These are phyloP conservation scores for Rhizopus stolonifer DNA, from an alignment of 371 early-diverging fungal genomes.

Conservation along the genomic window DNA sequence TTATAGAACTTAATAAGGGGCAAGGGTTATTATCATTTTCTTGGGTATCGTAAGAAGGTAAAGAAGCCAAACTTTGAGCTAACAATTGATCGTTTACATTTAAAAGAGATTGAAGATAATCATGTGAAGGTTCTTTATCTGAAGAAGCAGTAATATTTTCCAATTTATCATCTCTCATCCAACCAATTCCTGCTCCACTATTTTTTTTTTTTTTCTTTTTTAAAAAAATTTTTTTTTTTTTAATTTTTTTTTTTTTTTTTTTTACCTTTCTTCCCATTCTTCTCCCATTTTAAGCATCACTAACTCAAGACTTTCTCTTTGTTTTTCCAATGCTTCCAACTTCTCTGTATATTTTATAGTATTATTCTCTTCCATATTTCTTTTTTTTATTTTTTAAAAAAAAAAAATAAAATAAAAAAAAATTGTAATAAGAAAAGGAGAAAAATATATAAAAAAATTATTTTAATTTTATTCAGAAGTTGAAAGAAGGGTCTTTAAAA, in stretches of 20 bases:
- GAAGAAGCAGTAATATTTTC: background rate
- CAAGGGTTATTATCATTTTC: background rate
- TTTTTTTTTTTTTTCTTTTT: background rate
- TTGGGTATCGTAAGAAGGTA: background rate
- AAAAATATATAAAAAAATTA: slow-evolving; percentile 1
- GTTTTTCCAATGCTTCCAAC: slow-evolving; percentile 38
- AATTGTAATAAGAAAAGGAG: background rate
- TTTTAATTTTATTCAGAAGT: background rate
- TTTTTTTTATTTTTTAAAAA: slow-evolving; percentile 1
- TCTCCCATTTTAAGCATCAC: slow-evolving; percentile 47
- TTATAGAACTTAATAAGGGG: background rate
- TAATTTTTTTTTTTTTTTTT: background rate
- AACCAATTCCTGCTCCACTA: slow-evolving; percentile 51
- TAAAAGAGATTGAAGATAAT: slow-evolving; percentile 20
- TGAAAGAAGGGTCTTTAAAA: slow-evolving; percentile 23
- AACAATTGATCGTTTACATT: slow-evolving; percentile 22
- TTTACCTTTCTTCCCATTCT: slow-evolving; percentile 53
- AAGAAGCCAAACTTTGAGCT: slow-evolving; percentile 18
- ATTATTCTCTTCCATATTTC: slow-evolving; percentile 22
- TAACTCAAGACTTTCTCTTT: slow-evolving; percentile 38
- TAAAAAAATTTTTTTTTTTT: too few relatives aligned
- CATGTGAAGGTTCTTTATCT: slow-evolving; percentile 14
- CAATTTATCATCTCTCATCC: slow-evolving; percentile 23
- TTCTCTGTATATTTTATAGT: slow-evolving; percentile 37
- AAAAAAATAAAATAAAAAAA: background rate